A percentile compares a stretch with the other conserved stretches of the same genome.
Conservation (phyloP, 225 moss, liverwort and hornwort genomes). For the Physcomitrellopsis africana region DNA sequence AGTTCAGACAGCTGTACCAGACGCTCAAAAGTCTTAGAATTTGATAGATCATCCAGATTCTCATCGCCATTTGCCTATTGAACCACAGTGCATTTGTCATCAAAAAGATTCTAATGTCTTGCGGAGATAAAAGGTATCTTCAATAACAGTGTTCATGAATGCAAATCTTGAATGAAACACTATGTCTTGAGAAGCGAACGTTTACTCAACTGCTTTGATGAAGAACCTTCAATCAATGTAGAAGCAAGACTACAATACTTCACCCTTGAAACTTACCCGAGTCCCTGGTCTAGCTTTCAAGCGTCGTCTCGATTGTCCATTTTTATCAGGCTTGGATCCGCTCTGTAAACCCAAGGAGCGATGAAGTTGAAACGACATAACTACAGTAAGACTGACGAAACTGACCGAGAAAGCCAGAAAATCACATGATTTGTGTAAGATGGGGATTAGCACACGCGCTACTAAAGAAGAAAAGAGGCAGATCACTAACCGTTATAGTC, state of each 20-base stretch:
- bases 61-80: constrained; percentile 33
- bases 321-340: constrained; percentile 42
- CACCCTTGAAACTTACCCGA: constrained; percentile 19
- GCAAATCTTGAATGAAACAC: neutral
- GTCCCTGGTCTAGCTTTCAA: constrained; percentile 28
- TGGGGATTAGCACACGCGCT: neutral
- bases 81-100: constrained; percentile 16
- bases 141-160: constrained; percentile 8
- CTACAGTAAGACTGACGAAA: constrained; percentile 19
- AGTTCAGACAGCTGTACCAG: constrained; percentile 51
- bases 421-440: neutral
- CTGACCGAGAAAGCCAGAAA: neutral
- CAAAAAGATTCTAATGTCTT: neutral
- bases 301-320: constrained; percentile 34
- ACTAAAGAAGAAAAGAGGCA: neutral
- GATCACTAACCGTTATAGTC: neutral
- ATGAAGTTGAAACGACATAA: constrained; percentile 16
- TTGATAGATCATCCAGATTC: constrained; percentile 32
- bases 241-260: constrained; percentile 12
- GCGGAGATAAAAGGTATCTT: neutral
- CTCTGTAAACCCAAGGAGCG: constrained; percentile 26
- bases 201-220: neutral
- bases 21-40: constrained; percentile 44
- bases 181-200: neutral
- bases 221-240: neutral